These are phyloP conservation scores for Sanghuangporus baumii DNA, from an alignment of 1,284 basidiomycete genomes.

Conservation along the genomic window DNA sequence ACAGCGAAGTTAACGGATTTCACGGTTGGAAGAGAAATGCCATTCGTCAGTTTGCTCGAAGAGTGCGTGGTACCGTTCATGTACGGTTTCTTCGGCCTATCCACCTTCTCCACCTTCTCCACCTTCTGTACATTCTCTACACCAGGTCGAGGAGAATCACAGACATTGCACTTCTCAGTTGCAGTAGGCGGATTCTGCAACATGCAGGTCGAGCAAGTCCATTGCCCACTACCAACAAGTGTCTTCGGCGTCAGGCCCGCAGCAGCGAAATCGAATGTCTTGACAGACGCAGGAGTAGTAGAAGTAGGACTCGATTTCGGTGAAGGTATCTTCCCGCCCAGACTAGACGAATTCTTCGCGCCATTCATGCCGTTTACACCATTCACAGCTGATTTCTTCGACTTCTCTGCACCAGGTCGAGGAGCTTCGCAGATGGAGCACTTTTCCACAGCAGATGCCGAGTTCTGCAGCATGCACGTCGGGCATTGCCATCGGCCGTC, in stretches of 20 bases:
- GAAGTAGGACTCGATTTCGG: neutral
- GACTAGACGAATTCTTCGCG: neutral
- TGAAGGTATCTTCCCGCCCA: neutral
- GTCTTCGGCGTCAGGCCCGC: conserved; percentile 42
- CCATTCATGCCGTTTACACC: neutral
- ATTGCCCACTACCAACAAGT: conserved; percentile 26
- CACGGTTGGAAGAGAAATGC: neutral
- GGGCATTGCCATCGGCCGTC: conserved; percentile 40
- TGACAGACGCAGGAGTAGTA: conserved; percentile 6
- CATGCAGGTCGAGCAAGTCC: conserved; percentile 41
- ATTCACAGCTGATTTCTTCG: conserved; percentile 9
- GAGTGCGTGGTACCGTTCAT: neutral
- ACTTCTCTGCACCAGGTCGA: conserved; percentile 24
- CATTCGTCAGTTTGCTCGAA: neutral
- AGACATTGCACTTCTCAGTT: conserved; percentile 34
- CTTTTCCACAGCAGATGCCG: conserved; percentile 37
- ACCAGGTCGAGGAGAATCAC: conserved; percentile 33
- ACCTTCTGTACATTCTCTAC: conserved; percentile 14
- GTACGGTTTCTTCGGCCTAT: neutral
- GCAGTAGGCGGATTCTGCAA: conserved; percentile 32
- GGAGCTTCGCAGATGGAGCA: conserved; percentile 48
- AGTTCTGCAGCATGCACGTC: conserved; percentile 41
- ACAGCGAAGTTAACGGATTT: conserved; percentile 20
- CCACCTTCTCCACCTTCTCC: neutral
- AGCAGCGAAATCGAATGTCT: conserved; percentile 44